These are phyloP conservation scores for Botrytis fabae DNA, from an alignment of 2,329 filamentous ascomycete species.

Conservation along the genomic window DNA sequence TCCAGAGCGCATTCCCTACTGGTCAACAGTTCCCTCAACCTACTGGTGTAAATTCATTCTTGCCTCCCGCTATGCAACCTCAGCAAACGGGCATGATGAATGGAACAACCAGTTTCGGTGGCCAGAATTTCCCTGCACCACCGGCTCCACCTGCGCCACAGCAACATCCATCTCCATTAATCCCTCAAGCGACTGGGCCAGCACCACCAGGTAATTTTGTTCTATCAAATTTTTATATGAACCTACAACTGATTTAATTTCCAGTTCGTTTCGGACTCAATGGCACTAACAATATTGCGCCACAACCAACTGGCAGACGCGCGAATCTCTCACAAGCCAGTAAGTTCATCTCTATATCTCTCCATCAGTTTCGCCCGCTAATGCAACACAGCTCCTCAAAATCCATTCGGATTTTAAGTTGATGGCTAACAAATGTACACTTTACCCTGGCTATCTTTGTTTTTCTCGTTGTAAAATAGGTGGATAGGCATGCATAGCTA, in stretches of 20 bases:
- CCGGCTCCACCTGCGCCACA: conserved; percentile 55
- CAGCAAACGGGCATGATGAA: conserved; percentile 57
- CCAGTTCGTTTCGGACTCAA: conserved; percentile 80
- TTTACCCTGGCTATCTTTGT: conserved; percentile 29
- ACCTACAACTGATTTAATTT: not conserved
- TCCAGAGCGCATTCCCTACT: conserved; percentile 47
- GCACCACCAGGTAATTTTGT: conserved; percentile 59
- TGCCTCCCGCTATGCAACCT: conserved; percentile 61
- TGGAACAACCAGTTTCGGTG: conserved; percentile 53
- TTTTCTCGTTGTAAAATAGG: conserved; percentile 37
- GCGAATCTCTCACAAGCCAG: conserved; percentile 94
- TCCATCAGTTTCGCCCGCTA: conserved; percentile 24
- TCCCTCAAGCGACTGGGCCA: conserved; percentile 81
- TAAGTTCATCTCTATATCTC: conserved; percentile 54
- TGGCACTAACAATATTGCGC: conserved; percentile 70
- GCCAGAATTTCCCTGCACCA: conserved; percentile 45
- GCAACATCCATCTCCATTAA: conserved; percentile 60
- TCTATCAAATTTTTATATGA: not conserved
- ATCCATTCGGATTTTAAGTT: conserved; percentile 67
- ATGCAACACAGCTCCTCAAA: conserved; percentile 57
- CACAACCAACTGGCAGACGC: conserved; percentile 84
- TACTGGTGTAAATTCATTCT: conserved; percentile 55
- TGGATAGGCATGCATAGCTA: conserved; percentile 33
- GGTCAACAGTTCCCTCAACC: conserved; percentile 41
- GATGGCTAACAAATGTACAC: conserved; percentile 30